Conservation (phyloP, 495 filamentous ascomycete species). For the Penicillium flavigenum region DNA sequence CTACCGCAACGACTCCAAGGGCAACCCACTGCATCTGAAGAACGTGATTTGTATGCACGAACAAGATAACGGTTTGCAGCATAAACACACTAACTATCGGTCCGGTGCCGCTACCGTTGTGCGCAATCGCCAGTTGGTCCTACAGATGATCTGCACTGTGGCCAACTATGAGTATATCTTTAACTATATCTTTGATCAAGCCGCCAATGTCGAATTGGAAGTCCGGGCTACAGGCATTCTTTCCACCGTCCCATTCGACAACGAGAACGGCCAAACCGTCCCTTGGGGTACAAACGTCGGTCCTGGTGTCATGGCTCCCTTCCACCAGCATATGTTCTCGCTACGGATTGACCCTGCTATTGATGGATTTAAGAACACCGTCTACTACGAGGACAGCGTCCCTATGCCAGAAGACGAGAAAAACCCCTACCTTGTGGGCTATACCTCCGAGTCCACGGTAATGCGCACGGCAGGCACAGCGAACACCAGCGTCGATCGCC, state of each 20-base stretch:
- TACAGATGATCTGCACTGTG: conserved; percentile 75
- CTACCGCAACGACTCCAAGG: conserved; percentile 55
- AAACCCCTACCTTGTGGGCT: conserved; percentile 80
- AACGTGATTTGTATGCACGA: conserved; percentile 68
- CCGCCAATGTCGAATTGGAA: conserved; percentile 77
- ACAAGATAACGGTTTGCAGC: conserved; percentile 63
- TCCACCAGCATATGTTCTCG: conserved; percentile 90
- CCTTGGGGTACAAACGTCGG: conserved; percentile 84
- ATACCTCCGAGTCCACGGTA: conserved; percentile 61
- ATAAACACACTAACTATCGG: conserved; percentile 69
- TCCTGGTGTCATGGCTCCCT: conserved; percentile 75
- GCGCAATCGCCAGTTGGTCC: conserved; percentile 59
- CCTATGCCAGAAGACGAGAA: conserved; percentile 68
- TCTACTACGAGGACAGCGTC: conserved; percentile 71
- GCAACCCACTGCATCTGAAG: conserved; percentile 52
- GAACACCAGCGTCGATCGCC: conserved; percentile 59
- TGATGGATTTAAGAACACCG: conserved; percentile 69
- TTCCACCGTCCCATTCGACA: conserved; percentile 76
- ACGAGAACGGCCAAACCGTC: conserved; percentile 52
- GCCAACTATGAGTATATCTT: conserved; percentile 87
- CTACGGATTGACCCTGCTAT: conserved; percentile 81
- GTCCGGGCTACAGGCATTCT: conserved; percentile 84
- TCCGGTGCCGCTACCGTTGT: conserved; percentile 59
- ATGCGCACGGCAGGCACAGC: conserved; percentile 60
- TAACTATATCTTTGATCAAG: conserved; percentile 81